A percentile compares a stretch with the other conserved stretches of the same genome.
Evolutionary conservation across 208 protist genomes (phyloP).

Genomic region (Leptomonas pyrrhocoris): DNA sequence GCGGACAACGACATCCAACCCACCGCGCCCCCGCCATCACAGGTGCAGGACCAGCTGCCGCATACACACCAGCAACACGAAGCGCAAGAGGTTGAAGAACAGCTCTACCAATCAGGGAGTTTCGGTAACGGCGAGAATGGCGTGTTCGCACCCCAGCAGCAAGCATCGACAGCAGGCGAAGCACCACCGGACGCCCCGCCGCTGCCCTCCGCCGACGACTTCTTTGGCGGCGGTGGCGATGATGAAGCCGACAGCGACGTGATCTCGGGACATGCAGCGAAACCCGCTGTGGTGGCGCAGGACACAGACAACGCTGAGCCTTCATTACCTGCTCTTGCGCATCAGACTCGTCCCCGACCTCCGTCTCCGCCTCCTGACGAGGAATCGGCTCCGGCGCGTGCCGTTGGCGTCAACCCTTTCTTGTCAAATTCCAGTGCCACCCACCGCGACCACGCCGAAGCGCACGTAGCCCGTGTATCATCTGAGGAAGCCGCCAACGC

Average conservation of each 20-base stretch:
- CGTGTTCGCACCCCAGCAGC: too few species aligned
- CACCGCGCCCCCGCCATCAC: too few species aligned
- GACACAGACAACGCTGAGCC: neutral
- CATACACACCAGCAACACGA: too few species aligned
- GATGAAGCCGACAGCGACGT: neutral
- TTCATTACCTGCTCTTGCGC: neutral
- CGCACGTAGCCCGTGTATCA: neutral
- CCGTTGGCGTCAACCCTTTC: slow-evolving; percentile 1
- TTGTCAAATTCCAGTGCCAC: neutral
- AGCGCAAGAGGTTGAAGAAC: too few species aligned
- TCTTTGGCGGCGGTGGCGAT: neutral
- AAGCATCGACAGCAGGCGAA: too few species aligned
- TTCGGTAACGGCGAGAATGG: too few species aligned
- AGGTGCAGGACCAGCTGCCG: too few species aligned
- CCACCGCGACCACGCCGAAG: neutral
- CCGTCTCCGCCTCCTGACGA: neutral
- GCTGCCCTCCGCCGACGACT: slow-evolving; percentile 7
- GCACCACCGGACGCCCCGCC: neutral
- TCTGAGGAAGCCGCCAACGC: neutral
- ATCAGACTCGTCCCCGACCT: neutral
- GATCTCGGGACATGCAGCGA: neutral
- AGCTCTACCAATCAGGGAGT: too few species aligned
- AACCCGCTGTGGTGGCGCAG: neutral
- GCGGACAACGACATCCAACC: neutral
- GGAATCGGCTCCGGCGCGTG: neutral